Evolutionary conservation across 2,329 filamentous ascomycete genomes (phyloP).

Genomic region (Ceratocystis cacaofunesta): DNA sequence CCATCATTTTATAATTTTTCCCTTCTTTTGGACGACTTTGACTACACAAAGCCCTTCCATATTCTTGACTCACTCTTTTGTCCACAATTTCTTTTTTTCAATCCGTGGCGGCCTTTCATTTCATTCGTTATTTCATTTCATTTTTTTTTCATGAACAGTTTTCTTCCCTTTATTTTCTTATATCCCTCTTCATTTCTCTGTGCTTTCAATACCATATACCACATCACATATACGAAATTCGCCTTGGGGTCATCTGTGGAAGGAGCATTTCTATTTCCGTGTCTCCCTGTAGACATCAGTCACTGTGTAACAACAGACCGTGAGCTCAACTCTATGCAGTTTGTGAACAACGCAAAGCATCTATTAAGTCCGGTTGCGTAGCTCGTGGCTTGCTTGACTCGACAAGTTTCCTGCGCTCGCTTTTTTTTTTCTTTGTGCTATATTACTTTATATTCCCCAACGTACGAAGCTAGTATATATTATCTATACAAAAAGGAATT

Average conservation of each 20-base stretch:
- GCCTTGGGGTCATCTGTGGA: background rate
- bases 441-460: background rate
- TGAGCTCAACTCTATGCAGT: no score
- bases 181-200: conserved; percentile 6
- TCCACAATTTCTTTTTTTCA: background rate
- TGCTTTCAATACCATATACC: conserved; percentile 3
- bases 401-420: no score
- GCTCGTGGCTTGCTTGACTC: no score
- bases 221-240: background rate
- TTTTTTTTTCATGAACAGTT: background rate
- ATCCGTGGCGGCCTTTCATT: background rate
- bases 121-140: background rate
- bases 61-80: background rate
- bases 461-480: no score
- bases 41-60: background rate
- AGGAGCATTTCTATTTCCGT: background rate
- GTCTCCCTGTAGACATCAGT: background rate
- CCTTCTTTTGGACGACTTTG: conserved; percentile 5
- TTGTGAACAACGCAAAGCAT: no score
- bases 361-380: no score
- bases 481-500: background rate
- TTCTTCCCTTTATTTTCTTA: conserved; percentile 3
- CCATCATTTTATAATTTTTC: conserved; percentile 7
- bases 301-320: background rate
- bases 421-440: background rate